Evolutionary conservation across 2,329 filamentous ascomycete species (phyloP).

Genomic region (Microascus cirrosus): DNA sequence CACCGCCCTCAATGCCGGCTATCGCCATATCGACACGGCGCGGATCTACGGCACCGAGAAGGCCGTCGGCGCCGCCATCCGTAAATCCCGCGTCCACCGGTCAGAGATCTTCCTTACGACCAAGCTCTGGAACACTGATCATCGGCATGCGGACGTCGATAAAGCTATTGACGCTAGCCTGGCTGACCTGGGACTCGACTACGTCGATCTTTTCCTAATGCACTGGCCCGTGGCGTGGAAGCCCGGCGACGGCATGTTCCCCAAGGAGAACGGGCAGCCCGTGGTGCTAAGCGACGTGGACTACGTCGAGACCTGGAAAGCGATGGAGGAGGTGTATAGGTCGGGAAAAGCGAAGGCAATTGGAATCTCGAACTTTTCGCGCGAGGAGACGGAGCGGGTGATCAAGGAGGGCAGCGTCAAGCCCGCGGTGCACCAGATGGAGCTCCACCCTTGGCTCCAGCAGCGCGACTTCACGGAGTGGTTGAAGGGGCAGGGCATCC

Average conservation of each 20-base stretch:
- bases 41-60: slow-evolving; percentile 68
- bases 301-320: slow-evolving; percentile 68
- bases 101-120: slow-evolving; percentile 63
- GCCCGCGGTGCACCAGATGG: slow-evolving; percentile 72
- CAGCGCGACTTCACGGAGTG: slow-evolving; percentile 69
- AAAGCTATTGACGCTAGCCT: slow-evolving; percentile 50
- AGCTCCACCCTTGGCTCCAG: slow-evolving; percentile 70
- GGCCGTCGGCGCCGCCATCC: slow-evolving; percentile 56
- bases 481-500: slow-evolving; percentile 62
- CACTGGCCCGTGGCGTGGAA: slow-evolving; percentile 60
- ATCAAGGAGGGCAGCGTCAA: slow-evolving; percentile 49
- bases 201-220: slow-evolving; percentile 61
- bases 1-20: slow-evolving; percentile 54
- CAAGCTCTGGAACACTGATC: slow-evolving; percentile 69
- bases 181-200: slow-evolving; percentile 50
- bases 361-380: slow-evolving; percentile 78
- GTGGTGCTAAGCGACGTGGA: slow-evolving; percentile 53
- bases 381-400: slow-evolving; percentile 68
- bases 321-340: slow-evolving; percentile 57
- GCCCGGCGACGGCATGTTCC: slow-evolving; percentile 15
- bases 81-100: slow-evolving; percentile 50
- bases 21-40: slow-evolving; percentile 68
- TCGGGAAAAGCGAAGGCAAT: slow-evolving; percentile 69
- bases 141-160: slow-evolving; percentile 57
- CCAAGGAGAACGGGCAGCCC: slow-evolving; percentile 45